Evolutionary conservation across 192 early-diverging fungal species (phyloP), one percentile per base, ranked within the genome.

Genomic region (Coemansia reversa): DNA sequence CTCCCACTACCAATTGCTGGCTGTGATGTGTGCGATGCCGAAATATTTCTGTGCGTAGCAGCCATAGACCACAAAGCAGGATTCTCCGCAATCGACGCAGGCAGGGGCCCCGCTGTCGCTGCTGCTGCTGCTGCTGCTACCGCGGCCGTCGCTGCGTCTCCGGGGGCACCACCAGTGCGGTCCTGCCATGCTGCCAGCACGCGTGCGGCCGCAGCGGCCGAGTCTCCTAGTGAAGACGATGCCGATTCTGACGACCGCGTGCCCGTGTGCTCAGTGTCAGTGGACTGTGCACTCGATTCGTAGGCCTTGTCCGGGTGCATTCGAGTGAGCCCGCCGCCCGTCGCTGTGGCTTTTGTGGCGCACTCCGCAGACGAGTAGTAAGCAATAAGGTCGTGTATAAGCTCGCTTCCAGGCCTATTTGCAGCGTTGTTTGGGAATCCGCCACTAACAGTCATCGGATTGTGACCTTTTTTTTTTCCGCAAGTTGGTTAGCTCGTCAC

Each of bases 141-240:
- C 7, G 63, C 49, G 14, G 52, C 74, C 6, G 47, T 49, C 14
- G 24, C 66, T 4, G 32, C 32, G 27, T 55, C 51, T 8, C 56
- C 50, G 7, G 67, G 27, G 11, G 66, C 48, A 22, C n/a, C 58
- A 19, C 66, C 67, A 3, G 61, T 51, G 18, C 74, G 73, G 52
- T 81, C 79, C 74, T 81, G 79, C 79, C 74, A 73, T 3, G 73
- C 70, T 7, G 79, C 79, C 2, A 81, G 64, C 24, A 81, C 79
- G n/a, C 79, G 79, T 5, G 79, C 79, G 2, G 79, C 79, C 0
- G 79, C 79, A 2, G 74, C 55, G 3, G 79, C 79, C 53, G 79
- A 73, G 32, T 76, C 79, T 55, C 74, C 74, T 25, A 81, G 63
- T 23, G 79, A 75, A 12, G 77, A 80, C 45, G 68, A 64, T 18